Evolutionary conservation across 1,284 basidiomycete species (phyloP).

Genomic region (Trametes pubescens): DNA sequence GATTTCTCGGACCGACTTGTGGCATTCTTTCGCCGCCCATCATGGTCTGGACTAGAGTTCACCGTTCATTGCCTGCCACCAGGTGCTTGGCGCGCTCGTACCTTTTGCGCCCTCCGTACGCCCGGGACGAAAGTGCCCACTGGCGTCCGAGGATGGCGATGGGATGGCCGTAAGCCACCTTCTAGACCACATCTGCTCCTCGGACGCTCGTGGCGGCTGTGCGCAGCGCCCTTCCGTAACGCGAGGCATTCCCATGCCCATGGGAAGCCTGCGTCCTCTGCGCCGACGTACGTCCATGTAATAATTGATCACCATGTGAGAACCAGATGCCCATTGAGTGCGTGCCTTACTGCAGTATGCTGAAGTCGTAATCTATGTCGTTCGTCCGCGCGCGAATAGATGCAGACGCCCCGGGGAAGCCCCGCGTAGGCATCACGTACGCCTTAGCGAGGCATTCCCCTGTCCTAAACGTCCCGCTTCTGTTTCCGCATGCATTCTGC

Average conservation of each 20-base stretch:
- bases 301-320: neutral
- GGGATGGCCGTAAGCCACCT: constrained; percentile 17
- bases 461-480: constrained; percentile 6
- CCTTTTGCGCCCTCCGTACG: neutral
- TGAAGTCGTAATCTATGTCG: neutral
- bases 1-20: constrained; percentile 2
- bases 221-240: constrained; percentile 4
- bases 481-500: constrained; percentile 3
- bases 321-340: constrained; percentile 11
- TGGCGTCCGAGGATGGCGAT: neutral
- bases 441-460: constrained; percentile 7
- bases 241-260: constrained; percentile 6
- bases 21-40: constrained; percentile 4
- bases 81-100: constrained; percentile 9
- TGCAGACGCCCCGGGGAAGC: neutral
- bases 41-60: neutral
- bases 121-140: constrained; percentile 1
- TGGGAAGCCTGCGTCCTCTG: constrained; percentile 5
- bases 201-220: constrained; percentile 14
- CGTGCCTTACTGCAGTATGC: constrained; percentile 1
- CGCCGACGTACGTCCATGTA: constrained; percentile 14
- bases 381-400: neutral
- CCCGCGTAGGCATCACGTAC: neutral
- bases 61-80: neutral
- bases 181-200: constrained; percentile 11